Conservation (phyloP, 2,329 filamentous ascomycete species). For the Rhinocladiella similis region DNA sequence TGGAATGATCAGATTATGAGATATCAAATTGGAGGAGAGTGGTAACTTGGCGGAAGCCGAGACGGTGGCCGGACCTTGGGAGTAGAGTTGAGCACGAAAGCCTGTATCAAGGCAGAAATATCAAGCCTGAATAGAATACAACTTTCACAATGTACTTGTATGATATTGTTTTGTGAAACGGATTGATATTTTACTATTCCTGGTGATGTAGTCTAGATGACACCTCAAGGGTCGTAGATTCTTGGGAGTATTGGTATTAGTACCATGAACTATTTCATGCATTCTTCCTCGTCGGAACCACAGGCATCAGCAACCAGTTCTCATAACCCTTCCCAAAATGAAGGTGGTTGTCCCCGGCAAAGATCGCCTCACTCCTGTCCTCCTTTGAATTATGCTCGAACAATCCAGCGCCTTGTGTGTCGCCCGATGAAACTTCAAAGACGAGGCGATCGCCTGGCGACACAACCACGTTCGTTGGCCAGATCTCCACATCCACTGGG, state of each 20-base stretch:
- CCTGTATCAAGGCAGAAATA: background rate
- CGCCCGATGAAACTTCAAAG: conserved; percentile 39
- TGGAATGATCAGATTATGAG: conserved; percentile 51
- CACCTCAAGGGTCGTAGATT: too few species aligned
- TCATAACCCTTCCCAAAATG: conserved; percentile 47
- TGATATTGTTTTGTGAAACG: background rate
- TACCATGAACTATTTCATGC: conserved; percentile 7
- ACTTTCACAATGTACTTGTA: background rate
- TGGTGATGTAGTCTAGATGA: background rate
- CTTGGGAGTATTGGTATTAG: conserved; percentile 26
- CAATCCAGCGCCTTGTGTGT: conserved; percentile 48
- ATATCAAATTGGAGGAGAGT: conserved; percentile 58
- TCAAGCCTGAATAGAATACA: background rate
- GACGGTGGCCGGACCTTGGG: too few species aligned
- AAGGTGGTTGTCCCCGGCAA: conserved; percentile 50
- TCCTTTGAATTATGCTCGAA: conserved; percentile 19
- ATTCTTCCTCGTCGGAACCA: conserved; percentile 42
- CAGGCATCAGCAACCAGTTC: conserved; percentile 52
- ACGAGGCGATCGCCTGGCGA: conserved; percentile 35
- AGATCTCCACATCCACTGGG: conserved; percentile 48
- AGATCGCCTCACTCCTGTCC: conserved; percentile 36
- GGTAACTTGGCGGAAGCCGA: conserved; percentile 1
- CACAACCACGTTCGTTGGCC: conserved; percentile 40
- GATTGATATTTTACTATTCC: background rate
- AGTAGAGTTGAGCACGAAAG: too few species aligned